Base-by-base conservation (phyloP, 768 basidiomycete species). In the Calvatia gigantea region DNA sequence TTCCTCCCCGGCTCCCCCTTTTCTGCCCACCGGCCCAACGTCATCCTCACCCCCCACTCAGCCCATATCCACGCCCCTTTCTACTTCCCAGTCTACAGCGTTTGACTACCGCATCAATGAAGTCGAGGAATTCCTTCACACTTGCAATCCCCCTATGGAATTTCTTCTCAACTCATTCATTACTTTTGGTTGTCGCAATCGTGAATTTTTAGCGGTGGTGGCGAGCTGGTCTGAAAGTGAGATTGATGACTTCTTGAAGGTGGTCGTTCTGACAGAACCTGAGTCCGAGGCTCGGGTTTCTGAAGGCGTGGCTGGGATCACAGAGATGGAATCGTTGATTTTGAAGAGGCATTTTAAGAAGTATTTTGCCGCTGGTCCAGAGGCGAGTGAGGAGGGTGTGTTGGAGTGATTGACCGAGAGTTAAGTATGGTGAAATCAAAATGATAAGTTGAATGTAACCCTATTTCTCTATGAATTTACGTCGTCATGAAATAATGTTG, bases 231-330 rank as follows among this genome's bases (percentile, higher is more conserved):
- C 38, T 7, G 21, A 43, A 7, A 25, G 2, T 32, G 43, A 42
- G 12, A 50, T 60, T 5, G 48, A 48, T n/a, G 45, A 53, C 21
- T 54, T 57, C 38, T 25, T 54, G 29, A 35, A 23, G 19, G 14
- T 38, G n/a, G 12, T 21, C 6, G 17, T 25, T 14, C 29, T 14
- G 31, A 6, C 39, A n/a, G 17, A 17, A 7, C 31, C 42, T 23
- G 7, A 1, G 17, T 43, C 15, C 8, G 5, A 21, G 27, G 4
- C 41, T 11, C 19, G 11, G 19, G 41, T 21, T 23, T 17, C n/a
- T n/a, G n/a, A n/a, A n/a, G n/a, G n/a, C n/a, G n/a, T n/a, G n/a
- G n/a, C n/a, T 35, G 21, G 21, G 15, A 7, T 43, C 19, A 15
- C 4, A 17, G 41, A 43, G 41, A 52, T 44, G 51, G 51, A 52